phyloP scores from a whole-genome alignment of 1,284 basidiomycete species.

The Macrocystidia cucumis region DNA sequence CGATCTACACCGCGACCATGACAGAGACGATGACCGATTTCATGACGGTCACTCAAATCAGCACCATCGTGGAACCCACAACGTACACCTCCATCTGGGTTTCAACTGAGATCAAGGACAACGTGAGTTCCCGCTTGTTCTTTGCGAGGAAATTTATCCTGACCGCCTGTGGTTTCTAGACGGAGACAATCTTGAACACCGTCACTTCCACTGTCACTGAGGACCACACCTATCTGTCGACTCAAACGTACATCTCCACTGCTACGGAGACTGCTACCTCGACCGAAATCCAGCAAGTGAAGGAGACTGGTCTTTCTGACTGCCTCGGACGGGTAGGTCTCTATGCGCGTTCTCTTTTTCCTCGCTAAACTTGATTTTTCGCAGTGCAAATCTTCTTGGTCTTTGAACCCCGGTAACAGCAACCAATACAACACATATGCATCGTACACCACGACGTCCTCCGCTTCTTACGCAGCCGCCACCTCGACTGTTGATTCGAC shows the following conservation, averaged over 20 bases:
- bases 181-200: conserved; percentile 43
- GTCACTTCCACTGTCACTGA: conserved; percentile 39
- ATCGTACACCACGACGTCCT: not conserved
- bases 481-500: conserved; percentile 7
- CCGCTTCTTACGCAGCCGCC: conserved; percentile 20
- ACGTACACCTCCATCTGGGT: conserved; percentile 35
- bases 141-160: not conserved
- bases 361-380: conserved; percentile 10
- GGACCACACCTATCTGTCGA: conserved; percentile 35
- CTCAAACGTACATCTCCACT: conserved; percentile 37
- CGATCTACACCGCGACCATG: conserved; percentile 30
- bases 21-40: conserved; percentile 35
- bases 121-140: conserved; percentile 21
- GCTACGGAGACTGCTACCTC: conserved; percentile 40
- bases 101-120: conserved; percentile 34
- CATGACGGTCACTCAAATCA: conserved; percentile 35
- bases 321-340: conserved; percentile 42
- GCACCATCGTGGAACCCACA: conserved; percentile 35
- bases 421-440: conserved; percentile 43
- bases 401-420: conserved; percentile 42
- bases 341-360: not conserved
- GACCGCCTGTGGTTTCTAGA: conserved; percentile 18
- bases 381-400: conserved; percentile 53
- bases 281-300: conserved; percentile 32
- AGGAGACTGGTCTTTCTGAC: conserved; percentile 39